Percentiles rank a stretch among this genome's conserved stretches.
Evolutionary conservation across 257 asterid species (phyloP).

Genomic region (Solanum paucissectum): DNA sequence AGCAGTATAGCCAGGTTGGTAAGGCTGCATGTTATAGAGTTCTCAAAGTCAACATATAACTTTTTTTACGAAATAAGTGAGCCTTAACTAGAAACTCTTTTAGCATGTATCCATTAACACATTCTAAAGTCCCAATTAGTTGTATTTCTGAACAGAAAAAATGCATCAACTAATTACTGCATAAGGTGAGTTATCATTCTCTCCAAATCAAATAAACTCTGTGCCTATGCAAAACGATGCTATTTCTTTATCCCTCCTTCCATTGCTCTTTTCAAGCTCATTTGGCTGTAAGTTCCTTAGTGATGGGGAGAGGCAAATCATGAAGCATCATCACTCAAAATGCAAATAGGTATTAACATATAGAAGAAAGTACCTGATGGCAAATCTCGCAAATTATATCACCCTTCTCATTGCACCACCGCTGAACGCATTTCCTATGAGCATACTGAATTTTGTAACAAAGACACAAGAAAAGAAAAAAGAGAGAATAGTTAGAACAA

Average conservation of each 20-base stretch:
- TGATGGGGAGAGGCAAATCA: background rate
- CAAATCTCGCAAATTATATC: constrained; percentile 43
- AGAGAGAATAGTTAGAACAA: background rate
- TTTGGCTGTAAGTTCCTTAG: background rate
- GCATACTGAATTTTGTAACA: constrained; percentile 23
- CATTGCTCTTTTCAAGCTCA: background rate
- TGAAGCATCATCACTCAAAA: background rate
- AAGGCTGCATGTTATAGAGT: constrained; percentile 20
- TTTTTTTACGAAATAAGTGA: background rate
- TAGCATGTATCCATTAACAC: background rate
- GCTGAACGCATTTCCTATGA: constrained; percentile 40
- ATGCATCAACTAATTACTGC: background rate
- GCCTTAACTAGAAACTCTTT: background rate
- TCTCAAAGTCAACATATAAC: background rate
- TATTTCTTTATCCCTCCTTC: background rate
- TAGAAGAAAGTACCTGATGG: constrained; percentile 23
- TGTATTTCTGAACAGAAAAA: background rate
- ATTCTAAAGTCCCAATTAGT: background rate
- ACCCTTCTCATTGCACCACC: constrained; percentile 52
- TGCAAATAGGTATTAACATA: background rate
- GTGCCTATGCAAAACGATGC: background rate
- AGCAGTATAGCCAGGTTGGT: constrained; percentile 42
- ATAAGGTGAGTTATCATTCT: background rate
- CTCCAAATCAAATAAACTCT: background rate
- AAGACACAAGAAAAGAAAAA: background rate